Percentiles rank a stretch among this genome's conserved stretches.
phyloP scores from a whole-genome alignment of 345 rosid species.

The Salix purpurea region DNA sequence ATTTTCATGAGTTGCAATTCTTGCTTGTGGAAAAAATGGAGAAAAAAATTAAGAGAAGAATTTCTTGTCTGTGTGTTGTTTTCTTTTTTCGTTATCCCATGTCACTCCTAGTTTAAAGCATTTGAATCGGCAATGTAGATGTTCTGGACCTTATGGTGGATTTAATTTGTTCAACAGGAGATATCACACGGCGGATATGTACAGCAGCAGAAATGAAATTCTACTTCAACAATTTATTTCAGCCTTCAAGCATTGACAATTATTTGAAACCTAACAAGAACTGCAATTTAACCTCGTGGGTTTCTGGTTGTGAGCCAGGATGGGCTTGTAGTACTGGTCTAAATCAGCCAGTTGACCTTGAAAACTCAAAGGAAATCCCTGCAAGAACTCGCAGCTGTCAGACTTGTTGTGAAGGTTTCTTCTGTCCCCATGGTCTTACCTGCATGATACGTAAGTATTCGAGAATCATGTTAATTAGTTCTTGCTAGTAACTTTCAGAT shows the following conservation, averaged over 20 bases:
- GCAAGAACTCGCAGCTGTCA: conserved; percentile 54
- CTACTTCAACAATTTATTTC: conserved; percentile 55
- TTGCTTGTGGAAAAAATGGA: conserved; percentile 1
- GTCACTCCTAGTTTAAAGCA: background rate
- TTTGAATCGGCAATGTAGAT: too few species aligned
- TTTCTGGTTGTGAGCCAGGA: conserved; percentile 93
- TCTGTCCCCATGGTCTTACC: conserved; percentile 87
- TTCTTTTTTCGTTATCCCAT: background rate
- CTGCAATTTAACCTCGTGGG: conserved; percentile 82
- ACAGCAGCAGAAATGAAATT: conserved; percentile 75
- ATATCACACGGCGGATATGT: conserved; percentile 48
- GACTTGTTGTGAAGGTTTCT: conserved; percentile 87
- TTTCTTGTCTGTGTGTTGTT: too few species aligned
- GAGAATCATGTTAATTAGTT: conserved; percentile 7
- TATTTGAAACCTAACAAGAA: conserved; percentile 60
- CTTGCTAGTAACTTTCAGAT: background rate
- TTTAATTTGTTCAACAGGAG: conserved; percentile 43
- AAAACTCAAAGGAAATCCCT: conserved; percentile 54
- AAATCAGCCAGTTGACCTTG: conserved; percentile 42
- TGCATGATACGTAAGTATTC: conserved; percentile 88
- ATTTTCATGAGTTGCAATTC: background rate
- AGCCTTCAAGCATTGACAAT: conserved; percentile 24
- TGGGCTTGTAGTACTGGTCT: conserved; percentile 73
- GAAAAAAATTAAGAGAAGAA: background rate
- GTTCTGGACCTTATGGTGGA: background rate